Evolutionary conservation across 192 early-diverging fungal species (phyloP).

Genomic region (Phycomyces blakesleeanus): DNA sequence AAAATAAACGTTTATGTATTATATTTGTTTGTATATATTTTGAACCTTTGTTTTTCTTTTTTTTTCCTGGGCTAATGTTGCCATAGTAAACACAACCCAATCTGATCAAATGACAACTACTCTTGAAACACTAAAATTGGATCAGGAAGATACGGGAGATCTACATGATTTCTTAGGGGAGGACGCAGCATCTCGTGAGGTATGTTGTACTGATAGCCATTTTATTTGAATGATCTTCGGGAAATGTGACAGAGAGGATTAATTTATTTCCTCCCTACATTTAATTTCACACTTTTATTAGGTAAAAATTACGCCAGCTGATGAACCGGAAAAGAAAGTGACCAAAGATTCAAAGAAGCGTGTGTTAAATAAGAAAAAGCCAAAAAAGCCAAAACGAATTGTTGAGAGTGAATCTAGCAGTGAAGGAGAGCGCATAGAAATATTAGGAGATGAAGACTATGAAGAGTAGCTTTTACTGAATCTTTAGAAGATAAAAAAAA

Average conservation of each 20-base stretch:
- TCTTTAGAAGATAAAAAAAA: too few species aligned
- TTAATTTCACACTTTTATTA: too few species aligned
- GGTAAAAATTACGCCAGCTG: too few species aligned
- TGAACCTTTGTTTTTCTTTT: not conserved
- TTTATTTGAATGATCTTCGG: not conserved
- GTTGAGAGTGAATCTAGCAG: not conserved
- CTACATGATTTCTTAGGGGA: conserved; percentile 1
- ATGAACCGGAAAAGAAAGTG: not conserved
- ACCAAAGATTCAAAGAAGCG: not conserved
- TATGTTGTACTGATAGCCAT: not conserved
- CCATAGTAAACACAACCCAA: not conserved
- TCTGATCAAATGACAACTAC: not conserved
- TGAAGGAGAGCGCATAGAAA: conserved; percentile 12
- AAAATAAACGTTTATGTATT: not conserved
- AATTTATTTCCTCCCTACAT: too few species aligned
- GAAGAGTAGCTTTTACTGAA: not conserved
- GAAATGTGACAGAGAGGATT: not conserved
- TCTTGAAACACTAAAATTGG: conserved; percentile 16
- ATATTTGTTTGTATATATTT: not conserved
- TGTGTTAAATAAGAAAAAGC: conserved; percentile 2
- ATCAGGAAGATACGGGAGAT: conserved; percentile 8
- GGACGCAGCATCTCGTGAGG: not conserved
- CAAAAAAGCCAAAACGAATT: not conserved
- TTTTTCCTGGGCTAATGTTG: too few species aligned
- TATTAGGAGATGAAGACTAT: conserved; percentile 27